These are phyloP conservation scores for Hanseniaspora sp. DNA, from an alignment of 1,139 yeast genomes.

Conservation along the genomic window DNA sequence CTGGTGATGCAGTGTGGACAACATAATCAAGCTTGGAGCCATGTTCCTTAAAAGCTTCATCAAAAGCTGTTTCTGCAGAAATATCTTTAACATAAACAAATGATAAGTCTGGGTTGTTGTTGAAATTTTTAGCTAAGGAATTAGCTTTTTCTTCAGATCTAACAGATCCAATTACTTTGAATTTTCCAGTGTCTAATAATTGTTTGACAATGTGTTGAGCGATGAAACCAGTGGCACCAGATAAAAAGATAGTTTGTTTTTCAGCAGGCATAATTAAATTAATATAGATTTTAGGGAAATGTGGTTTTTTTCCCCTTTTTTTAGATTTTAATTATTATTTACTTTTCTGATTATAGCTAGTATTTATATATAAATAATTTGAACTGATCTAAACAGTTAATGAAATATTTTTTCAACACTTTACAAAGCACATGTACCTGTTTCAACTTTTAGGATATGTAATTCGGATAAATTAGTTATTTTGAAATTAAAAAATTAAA, in stretches of 20 bases:
- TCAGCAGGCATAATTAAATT: slow-evolving; percentile 1
- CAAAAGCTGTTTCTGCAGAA: slow-evolving; percentile 30
- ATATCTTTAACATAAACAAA: slow-evolving; percentile 33
- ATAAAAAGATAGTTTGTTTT: slow-evolving; percentile 31
- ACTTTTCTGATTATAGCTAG: no score
- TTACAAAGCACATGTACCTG: no score
- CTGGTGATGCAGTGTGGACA: slow-evolving; percentile 38
- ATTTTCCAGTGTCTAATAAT: slow-evolving; percentile 23
- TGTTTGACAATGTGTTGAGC: slow-evolving; percentile 36
- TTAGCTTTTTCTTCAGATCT: slow-evolving; percentile 30
- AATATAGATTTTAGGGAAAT: not conserved
- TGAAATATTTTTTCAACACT: no score
- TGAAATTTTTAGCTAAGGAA: slow-evolving; percentile 21
- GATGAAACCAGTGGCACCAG: slow-evolving; percentile 44
- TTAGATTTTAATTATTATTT: not conserved
- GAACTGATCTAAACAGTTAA: no score
- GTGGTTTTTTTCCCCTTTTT: not conserved
- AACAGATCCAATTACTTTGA: slow-evolving; percentile 32
- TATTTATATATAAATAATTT: no score
- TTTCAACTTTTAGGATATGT: no score
- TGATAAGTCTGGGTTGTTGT: slow-evolving; percentile 20
- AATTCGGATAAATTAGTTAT: no score
- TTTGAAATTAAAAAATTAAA: no score
- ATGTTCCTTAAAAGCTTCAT: slow-evolving; percentile 27
- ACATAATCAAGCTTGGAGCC: slow-evolving; percentile 31